Percentiles rank a stretch among this genome's conserved stretches.
Evolutionary conservation across 1,284 basidiomycete species (phyloP).

Genomic region (Peniophora sp.): DNA sequence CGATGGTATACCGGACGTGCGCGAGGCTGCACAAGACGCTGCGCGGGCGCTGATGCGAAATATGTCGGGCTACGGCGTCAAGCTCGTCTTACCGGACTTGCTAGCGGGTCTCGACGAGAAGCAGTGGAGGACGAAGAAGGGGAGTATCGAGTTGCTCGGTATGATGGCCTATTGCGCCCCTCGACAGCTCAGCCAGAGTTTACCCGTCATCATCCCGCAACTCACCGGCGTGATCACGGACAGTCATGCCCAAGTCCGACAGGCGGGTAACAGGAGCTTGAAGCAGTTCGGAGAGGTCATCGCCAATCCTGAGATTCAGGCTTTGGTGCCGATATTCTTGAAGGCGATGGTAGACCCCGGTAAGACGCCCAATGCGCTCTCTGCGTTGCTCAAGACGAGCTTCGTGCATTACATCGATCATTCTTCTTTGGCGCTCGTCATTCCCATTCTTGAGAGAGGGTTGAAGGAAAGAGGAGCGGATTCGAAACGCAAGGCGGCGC

Average conservation of each 20-base stretch:
- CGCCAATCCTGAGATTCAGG: conserved; percentile 91
- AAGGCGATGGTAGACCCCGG: conserved; percentile 96
- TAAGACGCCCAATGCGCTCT: conserved; percentile 83
- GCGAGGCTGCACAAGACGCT: conserved; percentile 92
- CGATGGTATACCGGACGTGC: conserved; percentile 84
- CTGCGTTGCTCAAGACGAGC: conserved; percentile 84
- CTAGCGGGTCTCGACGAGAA: conserved; percentile 94
- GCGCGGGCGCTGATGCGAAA: conserved; percentile 94
- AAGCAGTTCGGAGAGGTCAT: conserved; percentile 98
- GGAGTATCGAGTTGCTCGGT: conserved; percentile 93
- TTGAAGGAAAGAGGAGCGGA: conserved; percentile 89
- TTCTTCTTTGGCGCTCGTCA: conserved; percentile 93
- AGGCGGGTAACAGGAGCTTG: conserved; percentile 90
- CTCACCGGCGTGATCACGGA: conserved; percentile 94
- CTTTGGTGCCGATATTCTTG: conserved; percentile 85
- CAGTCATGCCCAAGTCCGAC: conserved; percentile 94
- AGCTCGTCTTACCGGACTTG: conserved; percentile 88
- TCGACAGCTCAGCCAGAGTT: conserved; percentile 87
- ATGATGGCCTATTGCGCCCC: conserved; percentile 99
- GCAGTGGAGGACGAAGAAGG: conserved; percentile 99
- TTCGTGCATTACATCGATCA: conserved; percentile 99
- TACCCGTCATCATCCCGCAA: conserved; percentile 95
- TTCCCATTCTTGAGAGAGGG: conserved; percentile 94
- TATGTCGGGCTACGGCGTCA: conserved; percentile 92
- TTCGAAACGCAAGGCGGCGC: conserved; percentile 92